Evolutionary conservation across 768 basidiomycete genomes (phyloP), one percentile per base, ranked within the genome.

Genomic region (Pholiota molesta): DNA sequence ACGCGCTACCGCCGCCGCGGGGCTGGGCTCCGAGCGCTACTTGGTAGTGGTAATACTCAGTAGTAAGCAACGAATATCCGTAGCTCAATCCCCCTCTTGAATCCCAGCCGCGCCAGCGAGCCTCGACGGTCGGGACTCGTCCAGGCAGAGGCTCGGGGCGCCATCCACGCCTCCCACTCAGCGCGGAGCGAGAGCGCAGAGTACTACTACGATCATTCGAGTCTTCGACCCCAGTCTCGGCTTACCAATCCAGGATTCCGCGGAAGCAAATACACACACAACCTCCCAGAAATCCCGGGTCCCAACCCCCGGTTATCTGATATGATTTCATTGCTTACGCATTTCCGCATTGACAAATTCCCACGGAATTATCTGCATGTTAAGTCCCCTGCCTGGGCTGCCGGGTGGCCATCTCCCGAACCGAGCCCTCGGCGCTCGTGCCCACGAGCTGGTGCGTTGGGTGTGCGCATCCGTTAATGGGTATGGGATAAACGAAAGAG

Each of bases 401-500:
- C 45, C 33, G 9, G 35, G n/a, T n/a, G n/a, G 14, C 28, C 23
- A 28, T 23, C 13, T 19, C 47, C 21, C 23, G 47, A 49, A 49
- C 47, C 47, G 47, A 49, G 47, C 23, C 14, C 47, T 11, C 47
- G 47, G 47, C 47, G 47, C 11, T 23, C 4, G 47, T 5, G 23
- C 3, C n/a, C 47, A 19, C n/a, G n/a, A 49, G 47, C 23, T 49
- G 11, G 9, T 37, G 14, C 26, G n/a, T n/a, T n/a, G 4, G 26
- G 26, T 44, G n/a, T n/a, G n/a, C n/a, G n/a, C n/a, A 8, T 23
- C 47, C 19, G 47, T n/a, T 49, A 49, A 49, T 49, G 47, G 47
- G 47, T 49, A 49, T 49, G 47, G 23, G 47, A 49, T 49, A 49
- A 49, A 49, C 47, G n/a, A 49, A 49, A 49, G 47, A 49, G 47